Evolutionary conservation across 441 rosid genomes (phyloP), one percentile per base, ranked within the genome.

Genomic region (Erodium moschatum): DNA sequence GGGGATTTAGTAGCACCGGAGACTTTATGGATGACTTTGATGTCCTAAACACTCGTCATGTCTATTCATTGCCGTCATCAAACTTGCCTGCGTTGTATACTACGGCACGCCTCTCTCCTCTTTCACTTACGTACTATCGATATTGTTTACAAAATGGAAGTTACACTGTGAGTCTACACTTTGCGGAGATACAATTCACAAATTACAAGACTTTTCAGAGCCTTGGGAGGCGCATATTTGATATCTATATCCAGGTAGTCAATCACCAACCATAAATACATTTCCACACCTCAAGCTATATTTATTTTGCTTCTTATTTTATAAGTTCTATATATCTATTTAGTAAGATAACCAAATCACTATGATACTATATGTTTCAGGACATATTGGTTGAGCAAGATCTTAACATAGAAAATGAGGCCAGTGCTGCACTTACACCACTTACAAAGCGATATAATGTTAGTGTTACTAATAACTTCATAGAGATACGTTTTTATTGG

Each of bases 401-500:
- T 67, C 82, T 81, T 65, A 81, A 72, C 50, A 86, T 86, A 9
- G 77, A 50, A 42, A 61, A 35, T 0, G 79, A 70, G 63, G 84
- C 85, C 5, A 79, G 75, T 66, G 84, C 83, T 40, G 75, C 73
- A 68, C 79, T 60, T 33, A 80, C 71, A 64, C 80, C 75, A 61
- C 75, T 72, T 13, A 46, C 75, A 60, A 76, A 4, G 74, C 38
- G 75, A 56, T 71, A 74, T 56, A 76, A 73, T 64, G 69, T 72
- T 1, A 74, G 20, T 0, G 87, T 85, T 31, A 78, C 58, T 0
- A 75, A 75, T 75, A 79, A 83, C 71, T 72, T 81, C 74, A 68
- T 87, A 70, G 83, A 86, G 56, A 78, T 89, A 70, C 85, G 86
- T 21, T 81, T 89, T 65, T 73, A 67, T 70, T 89, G 89, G 87